Evolutionary conservation across 2,329 filamentous ascomycete genomes (phyloP), one percentile per base, ranked within the genome.

Genomic region (Nemania sp.): DNA sequence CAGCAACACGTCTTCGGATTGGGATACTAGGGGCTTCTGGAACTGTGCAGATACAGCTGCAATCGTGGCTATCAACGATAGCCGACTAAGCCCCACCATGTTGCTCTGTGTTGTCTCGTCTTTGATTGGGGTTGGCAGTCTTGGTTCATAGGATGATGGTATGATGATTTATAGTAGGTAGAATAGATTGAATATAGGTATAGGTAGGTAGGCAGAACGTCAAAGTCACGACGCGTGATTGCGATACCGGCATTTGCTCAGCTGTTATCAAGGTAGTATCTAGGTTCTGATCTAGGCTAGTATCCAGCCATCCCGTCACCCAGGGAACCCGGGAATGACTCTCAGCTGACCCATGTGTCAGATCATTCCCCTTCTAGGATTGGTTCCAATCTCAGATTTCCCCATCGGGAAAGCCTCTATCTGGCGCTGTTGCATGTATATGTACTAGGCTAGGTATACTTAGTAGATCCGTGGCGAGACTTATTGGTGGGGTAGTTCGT

Each of bases 1-100:
- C 6, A 71, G 20, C 15, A 53, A 38, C 35, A 55, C 67, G n/a
- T 58, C 20, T 27, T 66, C 61, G 5, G 73, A 68, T 5, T 70
- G 68, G 2, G 73, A 61, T 45, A 68, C 22, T 51, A 78, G 58
- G 38, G 76, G 76, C 26, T 72, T 67, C 66, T 77, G 77, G 43
- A 72, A 59, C 52, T 75, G 73, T 38, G 74, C 66, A 18, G 56
- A 64, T 24, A 58, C 67, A 20, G 59, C 45, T 35, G 62, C 64
- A 7, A 66, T 58, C 18, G 64, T 60, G 55, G 70, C 67, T 61
- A 71, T 58, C 64, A 71, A 43, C 2, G 64, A 60, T 59, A 71
- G 49, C 70, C 67, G 64, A 22, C 57, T 47, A 20, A 64, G 6
- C 54, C 57, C 64, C 66, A 69, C 67, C 70, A 71, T 71, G 4